phyloP scores from a whole-genome alignment of 2,329 filamentous ascomycete genomes.

The Clarireedia homoeocarpa region DNA sequence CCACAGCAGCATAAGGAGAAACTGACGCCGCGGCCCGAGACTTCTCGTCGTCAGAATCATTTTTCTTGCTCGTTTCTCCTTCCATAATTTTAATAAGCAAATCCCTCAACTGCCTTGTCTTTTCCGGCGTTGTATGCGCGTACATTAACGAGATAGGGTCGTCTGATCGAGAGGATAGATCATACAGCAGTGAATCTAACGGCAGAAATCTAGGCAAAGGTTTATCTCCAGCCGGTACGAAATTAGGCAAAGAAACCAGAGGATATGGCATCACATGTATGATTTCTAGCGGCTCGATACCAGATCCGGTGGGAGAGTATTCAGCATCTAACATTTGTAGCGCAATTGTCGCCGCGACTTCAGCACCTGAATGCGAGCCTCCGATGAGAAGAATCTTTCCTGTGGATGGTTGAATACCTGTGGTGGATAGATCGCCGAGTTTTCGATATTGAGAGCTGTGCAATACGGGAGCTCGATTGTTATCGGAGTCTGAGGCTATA shows the following conservation, averaged over 20 bases:
- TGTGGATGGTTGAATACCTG: not conserved
- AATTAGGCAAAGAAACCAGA: not conserved
- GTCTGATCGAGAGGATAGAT: not conserved
- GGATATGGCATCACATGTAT: not conserved
- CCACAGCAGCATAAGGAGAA: conserved; percentile 17
- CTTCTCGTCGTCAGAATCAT: not conserved
- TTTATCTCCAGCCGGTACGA: not conserved
- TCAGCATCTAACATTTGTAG: conserved; percentile 33
- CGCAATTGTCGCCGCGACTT: conserved; percentile 7
- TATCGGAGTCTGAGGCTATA: not conserved
- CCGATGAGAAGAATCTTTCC: conserved; percentile 8
- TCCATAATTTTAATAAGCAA: not conserved
- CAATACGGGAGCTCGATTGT: not conserved
- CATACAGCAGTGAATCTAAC: not conserved
- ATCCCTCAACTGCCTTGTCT: not conserved
- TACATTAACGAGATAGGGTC: not conserved
- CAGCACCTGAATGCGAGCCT: conserved; percentile 9
- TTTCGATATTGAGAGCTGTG: conserved; percentile 1
- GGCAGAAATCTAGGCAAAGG: not conserved
- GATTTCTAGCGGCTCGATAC: not conserved
- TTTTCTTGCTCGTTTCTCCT: not conserved
- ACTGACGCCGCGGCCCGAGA: not conserved
- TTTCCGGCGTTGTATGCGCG: not conserved
- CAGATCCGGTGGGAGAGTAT: conserved; percentile 17
- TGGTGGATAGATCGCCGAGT: not conserved